Percentiles rank a stretch among this genome's conserved stretches.
Conservation (phyloP, 1,139 yeast genomes). For the Lodderomyces metapsilosis region DNA sequence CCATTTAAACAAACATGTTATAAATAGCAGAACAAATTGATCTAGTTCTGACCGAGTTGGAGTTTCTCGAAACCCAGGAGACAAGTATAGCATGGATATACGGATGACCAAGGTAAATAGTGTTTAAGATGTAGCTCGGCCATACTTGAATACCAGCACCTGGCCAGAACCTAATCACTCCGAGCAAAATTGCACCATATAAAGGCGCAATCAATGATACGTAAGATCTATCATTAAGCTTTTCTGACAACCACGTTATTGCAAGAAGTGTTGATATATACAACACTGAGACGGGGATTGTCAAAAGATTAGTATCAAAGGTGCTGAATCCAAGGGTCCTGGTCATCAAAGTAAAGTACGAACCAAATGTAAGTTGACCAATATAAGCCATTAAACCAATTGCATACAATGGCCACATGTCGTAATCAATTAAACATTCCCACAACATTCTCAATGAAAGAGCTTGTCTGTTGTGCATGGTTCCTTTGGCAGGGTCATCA, state of each 20-base stretch:
- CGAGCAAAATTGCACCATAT: slow-evolving; percentile 37
- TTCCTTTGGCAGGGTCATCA: slow-evolving; percentile 71
- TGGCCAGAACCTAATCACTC: slow-evolving; percentile 50
- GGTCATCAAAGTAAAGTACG: slow-evolving; percentile 26
- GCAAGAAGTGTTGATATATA: slow-evolving; percentile 27
- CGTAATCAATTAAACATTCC: slow-evolving; percentile 48
- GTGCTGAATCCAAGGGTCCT: slow-evolving; percentile 55
- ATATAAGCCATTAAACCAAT: slow-evolving; percentile 50
- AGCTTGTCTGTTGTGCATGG: slow-evolving; percentile 64
- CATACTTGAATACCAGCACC: slow-evolving; percentile 47
- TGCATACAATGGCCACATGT: slow-evolving; percentile 58
- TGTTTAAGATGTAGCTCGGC: slow-evolving; percentile 52
- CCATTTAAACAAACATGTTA: slow-evolving; percentile 60
- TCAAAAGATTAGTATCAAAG: slow-evolving; percentile 51
- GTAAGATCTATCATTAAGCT: slow-evolving; percentile 32
- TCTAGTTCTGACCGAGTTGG: slow-evolving; percentile 58
- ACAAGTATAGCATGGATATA: slow-evolving; percentile 55
- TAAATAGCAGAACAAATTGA: slow-evolving; percentile 49
- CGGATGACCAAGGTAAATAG: slow-evolving; percentile 49
- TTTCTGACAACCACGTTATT: slow-evolving; percentile 41
- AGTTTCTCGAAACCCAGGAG: slow-evolving; percentile 59
- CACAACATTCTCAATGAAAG: slow-evolving; percentile 38
- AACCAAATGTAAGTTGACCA: slow-evolving; percentile 37
- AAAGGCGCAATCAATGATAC: slow-evolving; percentile 36
- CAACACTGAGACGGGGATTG: slow-evolving; percentile 40